A percentile compares a stretch with the other conserved stretches of the same genome.
Conservation (phyloP, 305 asterid genomes). For the Fraxinus paxiana region DNA sequence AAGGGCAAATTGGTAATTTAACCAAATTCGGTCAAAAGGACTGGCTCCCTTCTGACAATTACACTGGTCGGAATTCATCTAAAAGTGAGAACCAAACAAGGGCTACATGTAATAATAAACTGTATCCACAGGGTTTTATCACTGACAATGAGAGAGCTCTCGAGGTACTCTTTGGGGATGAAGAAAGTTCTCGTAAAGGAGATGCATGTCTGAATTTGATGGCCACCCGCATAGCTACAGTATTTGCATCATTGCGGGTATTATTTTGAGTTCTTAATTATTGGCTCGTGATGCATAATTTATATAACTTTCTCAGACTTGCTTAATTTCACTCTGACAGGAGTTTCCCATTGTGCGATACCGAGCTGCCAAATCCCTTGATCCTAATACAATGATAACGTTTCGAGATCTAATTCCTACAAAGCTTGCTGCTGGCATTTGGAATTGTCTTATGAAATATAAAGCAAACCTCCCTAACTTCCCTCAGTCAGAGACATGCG, state of each 20-base stretch:
- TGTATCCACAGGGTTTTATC: conserved; percentile 63
- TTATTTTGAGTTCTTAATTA: conserved; percentile 17
- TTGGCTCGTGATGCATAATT: conserved; percentile 6
- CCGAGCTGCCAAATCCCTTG: conserved; percentile 94
- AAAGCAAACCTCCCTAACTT: conserved; percentile 72
- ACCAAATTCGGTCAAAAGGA: background rate
- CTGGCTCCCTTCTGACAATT: background rate
- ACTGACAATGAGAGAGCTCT: conserved; percentile 92
- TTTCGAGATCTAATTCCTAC: conserved; percentile 94
- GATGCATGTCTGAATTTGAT: conserved; percentile 76
- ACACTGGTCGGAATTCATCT: background rate
- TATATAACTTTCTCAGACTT: conserved; percentile 3
- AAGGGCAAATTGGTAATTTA: background rate
- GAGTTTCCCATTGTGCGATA: conserved; percentile 93
- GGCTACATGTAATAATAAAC: background rate
- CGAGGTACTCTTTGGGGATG: conserved; percentile 95
- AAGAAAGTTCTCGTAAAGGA: conserved; percentile 75
- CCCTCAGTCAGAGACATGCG: conserved; percentile 96
- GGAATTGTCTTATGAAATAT: conserved; percentile 88
- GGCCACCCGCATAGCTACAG: conserved; percentile 93
- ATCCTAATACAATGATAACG: conserved; percentile 86
- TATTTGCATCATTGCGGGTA: conserved; percentile 90
- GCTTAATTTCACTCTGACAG: conserved; percentile 45
- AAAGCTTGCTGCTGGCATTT: conserved; percentile 92
- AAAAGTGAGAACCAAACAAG: background rate